Conservation (phyloP, 345 rosid species). For the Cardamine chenopodiifolia region DNA sequence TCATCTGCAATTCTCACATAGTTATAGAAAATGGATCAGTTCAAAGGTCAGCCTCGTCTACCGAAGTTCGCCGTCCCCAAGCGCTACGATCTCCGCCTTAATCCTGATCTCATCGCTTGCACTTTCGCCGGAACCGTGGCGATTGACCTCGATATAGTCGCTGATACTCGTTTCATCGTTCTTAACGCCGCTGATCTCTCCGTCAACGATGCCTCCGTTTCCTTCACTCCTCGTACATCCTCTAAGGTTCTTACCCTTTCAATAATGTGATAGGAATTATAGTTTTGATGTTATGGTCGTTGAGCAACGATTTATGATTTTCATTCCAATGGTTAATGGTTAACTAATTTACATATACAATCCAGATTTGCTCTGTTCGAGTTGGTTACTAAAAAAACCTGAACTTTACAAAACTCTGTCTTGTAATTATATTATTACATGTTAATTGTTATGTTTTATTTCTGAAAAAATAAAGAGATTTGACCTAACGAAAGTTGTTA, state of each 20-base stretch:
- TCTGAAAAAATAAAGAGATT: not conserved
- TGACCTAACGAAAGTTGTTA: not conserved
- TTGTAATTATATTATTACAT: not conserved
- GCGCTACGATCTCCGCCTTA: constrained; percentile 76
- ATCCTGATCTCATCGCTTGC: constrained; percentile 76
- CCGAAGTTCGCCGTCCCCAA: constrained; percentile 84
- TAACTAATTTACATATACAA: not conserved
- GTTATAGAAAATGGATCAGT: constrained; percentile 62
- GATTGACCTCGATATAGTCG: constrained; percentile 61
- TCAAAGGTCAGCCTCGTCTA: constrained; percentile 85
- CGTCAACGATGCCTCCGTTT: constrained; percentile 52
- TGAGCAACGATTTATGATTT: not conserved
- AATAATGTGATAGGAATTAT: constrained; percentile 9
- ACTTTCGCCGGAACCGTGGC: constrained; percentile 68
- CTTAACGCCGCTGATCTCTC: constrained; percentile 94
- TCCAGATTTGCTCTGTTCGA: not conserved
- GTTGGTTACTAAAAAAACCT: not conserved
- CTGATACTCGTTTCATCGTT: constrained; percentile 69
- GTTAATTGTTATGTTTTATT: not conserved
- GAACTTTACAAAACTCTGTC: not conserved
- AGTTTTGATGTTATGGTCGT: constrained; percentile 9
- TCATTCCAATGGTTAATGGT: not conserved
- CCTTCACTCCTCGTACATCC: constrained; percentile 50
- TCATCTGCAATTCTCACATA: not conserved
- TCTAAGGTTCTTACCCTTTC: constrained; percentile 51